Percentiles rank a stretch among this genome's conserved stretches.
These are phyloP conservation scores for Cinchona pubescens DNA, from an alignment of 257 asterid species.

Conservation along the genomic window DNA sequence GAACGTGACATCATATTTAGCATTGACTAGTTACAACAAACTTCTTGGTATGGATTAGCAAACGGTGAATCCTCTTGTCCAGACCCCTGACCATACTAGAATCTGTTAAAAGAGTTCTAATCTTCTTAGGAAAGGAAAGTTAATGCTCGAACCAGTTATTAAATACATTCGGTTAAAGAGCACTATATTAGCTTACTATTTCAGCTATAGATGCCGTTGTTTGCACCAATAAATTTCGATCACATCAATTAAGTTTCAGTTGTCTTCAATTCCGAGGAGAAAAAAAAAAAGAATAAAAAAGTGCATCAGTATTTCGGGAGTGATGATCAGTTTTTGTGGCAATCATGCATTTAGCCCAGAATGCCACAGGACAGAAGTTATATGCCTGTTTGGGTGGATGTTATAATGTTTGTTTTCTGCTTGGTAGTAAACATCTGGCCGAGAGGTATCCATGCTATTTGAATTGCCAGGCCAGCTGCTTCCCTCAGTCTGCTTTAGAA, in stretches of 20 bases:
- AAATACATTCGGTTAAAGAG: slow-evolving; percentile 23
- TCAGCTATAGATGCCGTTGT: slow-evolving; percentile 26
- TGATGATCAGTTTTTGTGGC: slow-evolving; percentile 20
- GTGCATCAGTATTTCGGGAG: slow-evolving; percentile 10
- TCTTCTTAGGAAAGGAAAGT: neutral
- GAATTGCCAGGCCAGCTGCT: slow-evolving; percentile 39
- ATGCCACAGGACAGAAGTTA: slow-evolving; percentile 18
- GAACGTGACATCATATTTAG: neutral
- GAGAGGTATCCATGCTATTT: slow-evolving; percentile 34
- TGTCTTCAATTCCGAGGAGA: too few relatives aligned
- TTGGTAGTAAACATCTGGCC: neutral
- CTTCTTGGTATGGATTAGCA: neutral
- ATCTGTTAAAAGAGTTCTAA: neutral
- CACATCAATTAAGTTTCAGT: neutral
- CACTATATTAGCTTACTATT: slow-evolving; percentile 33
- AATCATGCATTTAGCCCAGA: slow-evolving; percentile 14
- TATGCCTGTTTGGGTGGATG: slow-evolving; percentile 66
- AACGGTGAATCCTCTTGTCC: neutral
- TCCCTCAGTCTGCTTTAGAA: slow-evolving; percentile 32
- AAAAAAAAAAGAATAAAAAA: slow-evolving; percentile 21
- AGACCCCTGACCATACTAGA: too few relatives aligned
- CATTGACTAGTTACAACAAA: slow-evolving; percentile 3
- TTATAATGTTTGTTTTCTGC: slow-evolving; percentile 41
- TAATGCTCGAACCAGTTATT: slow-evolving; percentile 20
- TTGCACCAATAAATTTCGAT: neutral